Conservation (phyloP, 164 flowering plant genomes). For the Vitis rupestris region DNA sequence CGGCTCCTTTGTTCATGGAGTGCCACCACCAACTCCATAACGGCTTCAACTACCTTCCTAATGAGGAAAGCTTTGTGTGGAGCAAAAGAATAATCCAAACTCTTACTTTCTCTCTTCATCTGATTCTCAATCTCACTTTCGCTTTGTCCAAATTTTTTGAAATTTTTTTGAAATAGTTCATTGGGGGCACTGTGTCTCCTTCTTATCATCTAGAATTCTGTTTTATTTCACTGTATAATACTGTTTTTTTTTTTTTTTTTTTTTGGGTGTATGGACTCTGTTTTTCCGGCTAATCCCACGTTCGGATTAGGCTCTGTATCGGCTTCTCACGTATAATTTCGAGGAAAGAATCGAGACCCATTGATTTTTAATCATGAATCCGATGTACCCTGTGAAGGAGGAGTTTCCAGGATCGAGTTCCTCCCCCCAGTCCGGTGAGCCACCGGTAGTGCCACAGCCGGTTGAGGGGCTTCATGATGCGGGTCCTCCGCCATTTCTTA, state of each 20-base stretch:
- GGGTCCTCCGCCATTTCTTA: slow-evolving; percentile 72
- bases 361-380: slow-evolving; percentile 16
- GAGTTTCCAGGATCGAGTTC: slow-evolving; percentile 31
- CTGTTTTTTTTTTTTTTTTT: not conserved
- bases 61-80: slow-evolving; percentile 5
- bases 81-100: not conserved
- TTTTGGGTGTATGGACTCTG: not conserved
- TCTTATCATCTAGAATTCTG: not conserved
- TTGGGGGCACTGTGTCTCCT: not conserved
- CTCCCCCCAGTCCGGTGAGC: slow-evolving; percentile 16
- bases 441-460: slow-evolving; percentile 26
- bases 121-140: not conserved
- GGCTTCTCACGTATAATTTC: not conserved
- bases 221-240: not conserved
- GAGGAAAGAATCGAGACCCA: not conserved
- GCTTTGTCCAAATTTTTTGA: not conserved
- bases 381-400: slow-evolving; percentile 29
- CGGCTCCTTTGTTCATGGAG: not conserved
- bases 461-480: slow-evolving; percentile 57
- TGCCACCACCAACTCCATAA: slow-evolving; percentile 1
- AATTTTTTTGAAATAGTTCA: not conserved
- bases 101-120: not conserved
- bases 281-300: not conserved
- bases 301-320: not conserved
- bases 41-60: slow-evolving; percentile 22